A percentile compares a stretch with the other conserved stretches of the same genome.
Evolutionary conservation across 1,284 basidiomycete genomes (phyloP).

Genomic region (Puccinia hordei): DNA sequence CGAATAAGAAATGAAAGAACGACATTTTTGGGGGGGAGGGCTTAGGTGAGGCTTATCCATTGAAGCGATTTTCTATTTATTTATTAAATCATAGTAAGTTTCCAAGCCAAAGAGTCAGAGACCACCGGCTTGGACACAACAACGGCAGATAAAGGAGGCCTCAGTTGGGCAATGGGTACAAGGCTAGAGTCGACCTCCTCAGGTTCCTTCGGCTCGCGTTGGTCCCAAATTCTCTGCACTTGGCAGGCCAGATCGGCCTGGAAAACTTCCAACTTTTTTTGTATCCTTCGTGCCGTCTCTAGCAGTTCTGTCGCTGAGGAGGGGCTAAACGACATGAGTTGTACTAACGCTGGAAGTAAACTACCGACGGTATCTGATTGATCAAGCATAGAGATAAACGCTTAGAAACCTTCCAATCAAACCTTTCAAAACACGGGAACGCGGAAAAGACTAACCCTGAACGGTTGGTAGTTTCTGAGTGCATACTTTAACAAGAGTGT

Average conservation of each 20-base stretch:
- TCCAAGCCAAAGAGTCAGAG: constrained; percentile 18
- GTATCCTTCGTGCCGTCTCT: not conserved
- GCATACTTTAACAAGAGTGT: constrained; percentile 75
- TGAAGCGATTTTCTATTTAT: not conserved
- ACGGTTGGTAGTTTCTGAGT: constrained; percentile 56
- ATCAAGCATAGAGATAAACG: not conserved
- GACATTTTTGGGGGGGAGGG: not conserved
- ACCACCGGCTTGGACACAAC: constrained; percentile 1
- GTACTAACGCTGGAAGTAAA: constrained; percentile 26
- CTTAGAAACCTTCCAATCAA: not conserved
- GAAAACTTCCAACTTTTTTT: constrained; percentile 15
- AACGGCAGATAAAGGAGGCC: not conserved
- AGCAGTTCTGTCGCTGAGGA: not conserved
- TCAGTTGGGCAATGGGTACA: not conserved
- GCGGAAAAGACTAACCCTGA: constrained; percentile 51
- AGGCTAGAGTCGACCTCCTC: not conserved
- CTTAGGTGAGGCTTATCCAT: not conserved
- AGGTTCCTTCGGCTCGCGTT: not conserved
- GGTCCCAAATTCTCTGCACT: constrained; percentile 28
- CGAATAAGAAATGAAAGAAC: not conserved
- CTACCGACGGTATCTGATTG: constrained; percentile 7
- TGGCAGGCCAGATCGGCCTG: constrained; percentile 20
- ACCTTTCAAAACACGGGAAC: not conserved
- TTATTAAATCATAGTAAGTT: constrained; percentile 17
- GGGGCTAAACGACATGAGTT: constrained; percentile 23